Base-by-base conservation (phyloP, 768 basidiomycete genomes). In the Coprinopsis strossmayeri region DNA sequence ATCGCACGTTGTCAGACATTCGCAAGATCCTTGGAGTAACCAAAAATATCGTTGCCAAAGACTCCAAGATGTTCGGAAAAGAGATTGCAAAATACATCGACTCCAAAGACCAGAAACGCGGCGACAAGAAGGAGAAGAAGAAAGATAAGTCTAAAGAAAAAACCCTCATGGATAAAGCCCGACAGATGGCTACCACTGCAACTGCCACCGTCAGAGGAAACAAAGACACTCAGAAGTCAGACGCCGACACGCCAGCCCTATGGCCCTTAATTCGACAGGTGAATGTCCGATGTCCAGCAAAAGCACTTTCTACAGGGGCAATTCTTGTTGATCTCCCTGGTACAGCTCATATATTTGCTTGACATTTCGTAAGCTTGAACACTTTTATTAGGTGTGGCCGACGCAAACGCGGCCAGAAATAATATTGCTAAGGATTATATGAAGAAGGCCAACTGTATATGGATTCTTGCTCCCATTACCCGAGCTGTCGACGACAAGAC, bases 211-310 rank as follows among this genome's bases (percentile, higher is more conserved):
- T 34, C 20, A 43, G 37, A 27, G 41, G 35, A 7, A 17, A 17
- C 35, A 48, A 38, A 17, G 32, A 23, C 4, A 9, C 28, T 3
- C n/a, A n/a, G 4, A 13, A 27, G 13, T 45, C 53, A 11, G 61
- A 65, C 30, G 37, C 48, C 2, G 61, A 71, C 50, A 61, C 56
- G 1, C 69, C 77, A 9, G 78, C 79, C 7, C 64, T 77, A 5
- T 82, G 81, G 82, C 81, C 80, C 3, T 69, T 83, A 40, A 81
- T 84, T 52, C 72, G 76, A 15, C 75, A 78, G 61, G 80, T 82
- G 39, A 76, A 74, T 50, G 77, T 82, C n/a, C 70, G 73, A 7
- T 81, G 77, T 60, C 65, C 67, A 38, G 66, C 79, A 0, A 55
- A 61, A 5, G 78, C 77, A 9, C 65, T 84, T 32, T 69, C 74